Percentiles rank a stretch among this genome's conserved stretches.
Conservation (phyloP, 1,139 yeast genomes). For the Yarrowia galli region DNA sequence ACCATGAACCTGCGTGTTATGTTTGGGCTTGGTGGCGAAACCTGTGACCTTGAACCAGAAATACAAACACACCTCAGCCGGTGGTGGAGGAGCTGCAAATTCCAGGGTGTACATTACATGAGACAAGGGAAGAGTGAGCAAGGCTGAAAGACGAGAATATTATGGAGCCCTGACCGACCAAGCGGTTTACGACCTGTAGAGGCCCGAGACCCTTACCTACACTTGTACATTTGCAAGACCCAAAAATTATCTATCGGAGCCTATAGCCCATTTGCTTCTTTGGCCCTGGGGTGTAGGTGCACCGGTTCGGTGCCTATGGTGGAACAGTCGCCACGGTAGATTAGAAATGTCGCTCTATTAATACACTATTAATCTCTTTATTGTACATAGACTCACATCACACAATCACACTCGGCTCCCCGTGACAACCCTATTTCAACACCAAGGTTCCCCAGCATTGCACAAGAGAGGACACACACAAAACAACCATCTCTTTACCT, state of each 20-base stretch:
- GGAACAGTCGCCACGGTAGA: no score
- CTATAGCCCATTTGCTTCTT: background rate
- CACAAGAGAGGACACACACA: background rate
- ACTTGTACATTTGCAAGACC: no score
- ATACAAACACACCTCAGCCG: background rate
- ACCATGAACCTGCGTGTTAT: constrained; percentile 35
- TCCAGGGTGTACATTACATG: background rate
- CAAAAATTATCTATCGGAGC: background rate
- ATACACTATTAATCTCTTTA: constrained; percentile 20
- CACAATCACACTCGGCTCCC: constrained; percentile 32
- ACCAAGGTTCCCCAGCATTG: constrained; percentile 21
- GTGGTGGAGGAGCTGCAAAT: background rate
- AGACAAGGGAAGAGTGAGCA: background rate
- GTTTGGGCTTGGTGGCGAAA: constrained; percentile 32
- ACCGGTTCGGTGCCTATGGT: no score
- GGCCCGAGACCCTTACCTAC: no score
- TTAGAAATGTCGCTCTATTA: constrained; percentile 10
- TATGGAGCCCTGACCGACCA: background rate
- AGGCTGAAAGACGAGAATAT: background rate
- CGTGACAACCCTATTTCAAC: constrained; percentile 37
- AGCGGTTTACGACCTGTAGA: background rate
- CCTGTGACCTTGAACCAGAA: background rate
- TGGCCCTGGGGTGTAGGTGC: no score
- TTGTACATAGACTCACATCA: constrained; percentile 32
- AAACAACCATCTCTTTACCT: background rate